phyloP scores from a whole-genome alignment of 116 monocot species.

The Phalaenopsis hybrid region DNA sequence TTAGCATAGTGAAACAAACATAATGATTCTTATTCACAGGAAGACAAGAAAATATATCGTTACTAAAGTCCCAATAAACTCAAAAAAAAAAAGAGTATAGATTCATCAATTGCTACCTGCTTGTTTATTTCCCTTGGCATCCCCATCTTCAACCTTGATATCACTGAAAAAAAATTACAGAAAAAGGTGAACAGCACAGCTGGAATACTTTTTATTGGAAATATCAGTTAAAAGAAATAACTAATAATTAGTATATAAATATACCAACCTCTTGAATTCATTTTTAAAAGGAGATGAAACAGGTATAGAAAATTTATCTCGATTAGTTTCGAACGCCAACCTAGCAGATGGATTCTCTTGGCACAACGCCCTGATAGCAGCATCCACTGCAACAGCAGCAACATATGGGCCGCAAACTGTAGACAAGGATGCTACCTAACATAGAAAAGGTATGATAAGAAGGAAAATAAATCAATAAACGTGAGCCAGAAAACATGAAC shows the following conservation, averaged over 20 bases:
- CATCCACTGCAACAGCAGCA: conserved; percentile 66
- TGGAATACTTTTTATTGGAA: not conserved
- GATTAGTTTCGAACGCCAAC: conserved; percentile 30
- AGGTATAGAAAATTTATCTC: conserved; percentile 11
- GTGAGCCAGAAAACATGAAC: not conserved
- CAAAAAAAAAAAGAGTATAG: not conserved
- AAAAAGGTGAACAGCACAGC: not conserved
- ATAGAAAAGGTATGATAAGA: conserved; percentile 12
- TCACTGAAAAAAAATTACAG: conserved; percentile 26
- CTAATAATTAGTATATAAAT: not conserved
- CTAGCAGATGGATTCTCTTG: conserved; percentile 55
- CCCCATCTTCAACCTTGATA: conserved; percentile 26
- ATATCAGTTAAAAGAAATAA: conserved; percentile 5
- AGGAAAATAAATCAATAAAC: not conserved
- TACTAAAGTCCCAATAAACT: not conserved
- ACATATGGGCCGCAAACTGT: conserved; percentile 50
- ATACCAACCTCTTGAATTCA: conserved; percentile 38
- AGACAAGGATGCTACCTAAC: conserved; percentile 68
- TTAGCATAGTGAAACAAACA: not conserved
- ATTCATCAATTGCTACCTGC: conserved; percentile 23
- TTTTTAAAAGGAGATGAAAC: conserved; percentile 10
- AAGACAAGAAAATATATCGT: not conserved
- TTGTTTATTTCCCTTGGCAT: conserved; percentile 15
- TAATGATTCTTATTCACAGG: not conserved
- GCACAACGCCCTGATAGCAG: conserved; percentile 49